Conservation (phyloP, 495 filamentous ascomycete species). For the Penicillium nucicola region DNA sequence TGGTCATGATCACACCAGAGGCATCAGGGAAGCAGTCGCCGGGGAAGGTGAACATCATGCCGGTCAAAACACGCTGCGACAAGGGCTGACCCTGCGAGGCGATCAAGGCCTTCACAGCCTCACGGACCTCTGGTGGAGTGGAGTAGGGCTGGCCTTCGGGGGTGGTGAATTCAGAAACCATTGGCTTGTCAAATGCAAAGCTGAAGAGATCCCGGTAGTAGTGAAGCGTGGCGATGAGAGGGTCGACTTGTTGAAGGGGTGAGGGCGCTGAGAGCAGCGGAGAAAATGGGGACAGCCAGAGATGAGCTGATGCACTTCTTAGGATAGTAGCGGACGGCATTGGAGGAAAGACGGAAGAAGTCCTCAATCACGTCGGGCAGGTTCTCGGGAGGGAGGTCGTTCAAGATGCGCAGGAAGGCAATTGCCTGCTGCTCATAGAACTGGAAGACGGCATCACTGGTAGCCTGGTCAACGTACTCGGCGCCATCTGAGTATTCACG, state of each 20-base stretch:
- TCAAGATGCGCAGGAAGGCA: slow-evolving; percentile 83
- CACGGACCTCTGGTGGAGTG: slow-evolving; percentile 61
- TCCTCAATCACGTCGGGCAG: slow-evolving; percentile 97
- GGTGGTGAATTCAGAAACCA: slow-evolving; percentile 62
- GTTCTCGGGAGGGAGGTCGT: slow-evolving; percentile 79
- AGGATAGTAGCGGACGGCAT: slow-evolving; percentile 90
- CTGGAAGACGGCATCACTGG: slow-evolving; percentile 82
- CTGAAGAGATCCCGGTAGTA: slow-evolving; percentile 91
- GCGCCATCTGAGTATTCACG: slow-evolving; percentile 90
- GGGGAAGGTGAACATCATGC: slow-evolving; percentile 99
- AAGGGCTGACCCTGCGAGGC: slow-evolving; percentile 70
- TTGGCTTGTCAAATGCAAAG: slow-evolving; percentile 75
- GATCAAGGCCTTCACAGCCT: slow-evolving; percentile 69
- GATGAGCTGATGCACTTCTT: slow-evolving; percentile 71
- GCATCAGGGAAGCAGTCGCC: slow-evolving; percentile 92
- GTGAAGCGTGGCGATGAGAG: slow-evolving; percentile 84
- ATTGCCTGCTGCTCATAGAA: slow-evolving; percentile 93
- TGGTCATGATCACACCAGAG: slow-evolving; percentile 79
- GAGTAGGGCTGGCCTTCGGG: slow-evolving; percentile 41
- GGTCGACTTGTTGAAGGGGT: slow-evolving; percentile 84
- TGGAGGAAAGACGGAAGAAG: slow-evolving; percentile 89
- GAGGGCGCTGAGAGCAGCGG: slow-evolving; percentile 79
- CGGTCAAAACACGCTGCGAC: slow-evolving; percentile 81
- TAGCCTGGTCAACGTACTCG: slow-evolving; percentile 76
- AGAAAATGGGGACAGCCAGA: slow-evolving; percentile 78